Evolutionary conservation across 495 filamentous ascomycete genomes (phyloP), one percentile per base, ranked within the genome.

Genomic region (Aspergillus steynii): DNA sequence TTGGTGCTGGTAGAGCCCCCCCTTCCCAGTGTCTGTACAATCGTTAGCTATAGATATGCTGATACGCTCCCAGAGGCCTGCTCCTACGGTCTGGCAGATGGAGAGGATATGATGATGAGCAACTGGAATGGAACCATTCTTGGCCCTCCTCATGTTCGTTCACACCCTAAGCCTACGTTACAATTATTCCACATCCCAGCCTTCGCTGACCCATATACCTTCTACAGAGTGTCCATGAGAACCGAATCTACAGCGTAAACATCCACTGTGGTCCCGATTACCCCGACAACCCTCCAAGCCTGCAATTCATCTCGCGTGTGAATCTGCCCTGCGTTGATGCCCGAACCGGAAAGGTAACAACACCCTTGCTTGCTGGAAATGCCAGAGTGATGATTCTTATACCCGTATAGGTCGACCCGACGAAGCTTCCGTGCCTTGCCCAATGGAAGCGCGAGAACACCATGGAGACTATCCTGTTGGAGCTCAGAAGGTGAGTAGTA

Each of bases 121-220:
- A 92, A 97, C 84, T 99, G 95, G 95, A 96, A 96, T 65, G 95
- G 92, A 55, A 98, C 95, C 1, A 97, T 99, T 65, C 86, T 97
- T 53, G 95, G 95, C 0, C 95, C 95, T 66, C 95, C 96, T 67
- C 96, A 99, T 73, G 95, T 97, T 81, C 37, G 29, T 47, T 42
- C 46, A 15, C 53, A 20, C 28, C 56, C 25, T 56, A 42, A 15
- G 61, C 46, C 29, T 58, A 15, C 60, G 28, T 28, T 46, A 31
- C 29, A 29, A 25, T 52, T n/a, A 48, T 31, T 28, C n/a, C 27
- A 32, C 50, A 59, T 45, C 12, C 52, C 37, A 56, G 15, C 50
- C 20, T 29, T 61, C 37, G 49, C 60, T 74, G 54, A 73, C 60
- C 10, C 31, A 25, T 34, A 34, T 7, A 56, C 28, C 15, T 46